Conservation (phyloP, 2,329 filamentous ascomycete genomes). For the Didymella arachidicola region DNA sequence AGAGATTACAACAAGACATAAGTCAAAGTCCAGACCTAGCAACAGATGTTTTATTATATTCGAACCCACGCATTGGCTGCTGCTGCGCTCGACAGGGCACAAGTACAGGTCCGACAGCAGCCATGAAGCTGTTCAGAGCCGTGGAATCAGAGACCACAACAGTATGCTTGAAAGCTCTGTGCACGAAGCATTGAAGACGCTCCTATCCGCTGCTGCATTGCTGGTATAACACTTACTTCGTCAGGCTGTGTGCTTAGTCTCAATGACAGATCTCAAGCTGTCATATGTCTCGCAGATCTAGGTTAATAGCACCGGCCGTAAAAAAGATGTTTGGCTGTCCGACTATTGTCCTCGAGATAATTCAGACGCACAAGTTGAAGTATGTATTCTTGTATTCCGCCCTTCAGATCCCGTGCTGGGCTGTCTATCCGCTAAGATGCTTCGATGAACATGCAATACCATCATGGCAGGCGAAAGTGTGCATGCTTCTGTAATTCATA, state of each 20-base stretch:
- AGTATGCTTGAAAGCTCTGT: neutral
- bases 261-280: neutral
- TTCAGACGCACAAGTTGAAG: neutral
- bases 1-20: no score
- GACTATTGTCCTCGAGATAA: neutral
- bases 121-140: neutral
- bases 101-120: no score
- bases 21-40: no score
- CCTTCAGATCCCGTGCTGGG: slow-evolving; percentile 11
- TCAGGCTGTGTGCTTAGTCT: neutral
- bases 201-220: neutral
- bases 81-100: no score
- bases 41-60: no score
- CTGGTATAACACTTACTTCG: no score
- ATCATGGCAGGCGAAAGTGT: slow-evolving; percentile 22
- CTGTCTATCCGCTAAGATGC: slow-evolving; percentile 32
- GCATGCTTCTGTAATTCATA: slow-evolving; percentile 28
- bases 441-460: slow-evolving; percentile 11
- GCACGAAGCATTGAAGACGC: neutral
- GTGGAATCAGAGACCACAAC: no score
- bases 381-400: slow-evolving; percentile 10
- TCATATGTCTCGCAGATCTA: neutral
- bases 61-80: no score
- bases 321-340: no score
- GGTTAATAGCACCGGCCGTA: no score